Percentiles rank a stretch among this genome's conserved stretches.
These are phyloP conservation scores for Arachis hypogaea DNA, from an alignment of 306 rosid species.

Conservation along the genomic window DNA sequence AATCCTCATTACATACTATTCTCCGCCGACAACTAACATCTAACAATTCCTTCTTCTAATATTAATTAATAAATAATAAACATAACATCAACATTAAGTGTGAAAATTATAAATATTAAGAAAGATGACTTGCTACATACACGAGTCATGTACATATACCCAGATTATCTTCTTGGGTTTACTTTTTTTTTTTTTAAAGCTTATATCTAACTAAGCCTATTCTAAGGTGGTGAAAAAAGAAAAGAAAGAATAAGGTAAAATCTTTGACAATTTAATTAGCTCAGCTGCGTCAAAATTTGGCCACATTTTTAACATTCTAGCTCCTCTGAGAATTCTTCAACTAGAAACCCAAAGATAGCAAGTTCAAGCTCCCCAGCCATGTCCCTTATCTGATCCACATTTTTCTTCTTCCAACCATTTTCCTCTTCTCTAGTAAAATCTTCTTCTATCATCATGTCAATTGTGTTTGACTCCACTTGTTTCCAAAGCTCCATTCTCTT, in stretches of 20 bases:
- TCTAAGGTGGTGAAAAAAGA: constrained; percentile 38
- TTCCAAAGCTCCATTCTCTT: constrained; percentile 79
- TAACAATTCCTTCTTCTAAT: constrained; percentile 13
- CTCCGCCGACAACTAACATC: constrained; percentile 8
- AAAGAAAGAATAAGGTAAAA: neutral
- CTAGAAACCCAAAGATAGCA: constrained; percentile 64
- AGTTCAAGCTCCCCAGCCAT: constrained; percentile 66
- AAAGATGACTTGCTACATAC: constrained; percentile 48
- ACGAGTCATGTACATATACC: constrained; percentile 62
- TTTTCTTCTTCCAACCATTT: constrained; percentile 60
- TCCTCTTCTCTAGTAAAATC: constrained; percentile 66
- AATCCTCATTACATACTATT: neutral
- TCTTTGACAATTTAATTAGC: constrained; percentile 26
- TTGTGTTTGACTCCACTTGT: constrained; percentile 69
- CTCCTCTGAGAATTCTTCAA: constrained; percentile 73
- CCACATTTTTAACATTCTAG: constrained; percentile 45
- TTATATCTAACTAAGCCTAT: constrained; percentile 48
- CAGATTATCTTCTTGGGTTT: constrained; percentile 35
- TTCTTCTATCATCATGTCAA: constrained; percentile 78
- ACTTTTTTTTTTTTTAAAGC: neutral
- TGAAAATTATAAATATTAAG: constrained; percentile 47
- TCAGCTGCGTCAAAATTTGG: constrained; percentile 34
- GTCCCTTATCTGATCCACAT: constrained; percentile 55
- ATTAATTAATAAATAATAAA: neutral
- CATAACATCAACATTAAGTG: constrained; percentile 16